A percentile compares a stretch with the other conserved stretches of the same genome.
phyloP scores from a whole-genome alignment of 495 filamentous ascomycete species.

The Hypomontagnella submonticulosa region DNA sequence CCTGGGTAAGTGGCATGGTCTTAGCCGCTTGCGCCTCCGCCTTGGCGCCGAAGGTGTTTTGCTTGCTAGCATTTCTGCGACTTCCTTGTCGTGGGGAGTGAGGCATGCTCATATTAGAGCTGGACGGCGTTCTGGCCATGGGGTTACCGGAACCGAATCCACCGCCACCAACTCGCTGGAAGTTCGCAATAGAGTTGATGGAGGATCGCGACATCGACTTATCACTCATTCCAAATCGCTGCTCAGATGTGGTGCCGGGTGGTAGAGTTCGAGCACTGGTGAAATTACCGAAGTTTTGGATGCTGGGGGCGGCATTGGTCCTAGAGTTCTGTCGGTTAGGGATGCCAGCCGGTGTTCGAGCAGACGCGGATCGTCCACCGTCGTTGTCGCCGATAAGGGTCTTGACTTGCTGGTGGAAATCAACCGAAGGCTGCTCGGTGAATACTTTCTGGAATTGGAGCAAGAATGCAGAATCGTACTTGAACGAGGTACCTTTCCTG shows the following conservation, averaged over 20 bases:
- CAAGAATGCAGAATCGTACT: conserved; percentile 95
- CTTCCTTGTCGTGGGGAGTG: conserved; percentile 64
- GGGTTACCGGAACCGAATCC: conserved; percentile 67
- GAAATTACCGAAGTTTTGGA: conserved; percentile 76
- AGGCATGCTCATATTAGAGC: conserved; percentile 58
- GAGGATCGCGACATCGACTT: conserved; percentile 55
- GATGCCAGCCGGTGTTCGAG: conserved; percentile 70
- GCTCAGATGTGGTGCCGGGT: conserved; percentile 72
- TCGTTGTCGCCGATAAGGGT: conserved; percentile 81
- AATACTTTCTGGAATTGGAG: conserved; percentile 96
- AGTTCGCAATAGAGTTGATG: conserved; percentile 69
- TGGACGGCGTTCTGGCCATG: conserved; percentile 63
- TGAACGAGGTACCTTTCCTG: conserved; percentile 80
- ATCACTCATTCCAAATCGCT: conserved; percentile 67
- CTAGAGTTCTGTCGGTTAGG: conserved; percentile 61
- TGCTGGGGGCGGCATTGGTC: conserved; percentile 54
- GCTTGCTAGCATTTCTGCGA: conserved; percentile 71
- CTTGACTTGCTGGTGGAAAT: conserved; percentile 89
- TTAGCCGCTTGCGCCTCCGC: conserved; percentile 75
- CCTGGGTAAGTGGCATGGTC: conserved; percentile 88
- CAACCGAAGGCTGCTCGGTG: conserved; percentile 91
- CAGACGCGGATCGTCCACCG: conserved; percentile 74
- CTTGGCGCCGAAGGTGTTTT: conserved; percentile 63
- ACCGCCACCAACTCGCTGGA: conserved; percentile 66
- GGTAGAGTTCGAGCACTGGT: conserved; percentile 67